Evolutionary conservation across 2,329 filamentous ascomycete genomes (phyloP), one percentile per base, ranked within the genome.

Genomic region (Alternaria brassicae): DNA sequence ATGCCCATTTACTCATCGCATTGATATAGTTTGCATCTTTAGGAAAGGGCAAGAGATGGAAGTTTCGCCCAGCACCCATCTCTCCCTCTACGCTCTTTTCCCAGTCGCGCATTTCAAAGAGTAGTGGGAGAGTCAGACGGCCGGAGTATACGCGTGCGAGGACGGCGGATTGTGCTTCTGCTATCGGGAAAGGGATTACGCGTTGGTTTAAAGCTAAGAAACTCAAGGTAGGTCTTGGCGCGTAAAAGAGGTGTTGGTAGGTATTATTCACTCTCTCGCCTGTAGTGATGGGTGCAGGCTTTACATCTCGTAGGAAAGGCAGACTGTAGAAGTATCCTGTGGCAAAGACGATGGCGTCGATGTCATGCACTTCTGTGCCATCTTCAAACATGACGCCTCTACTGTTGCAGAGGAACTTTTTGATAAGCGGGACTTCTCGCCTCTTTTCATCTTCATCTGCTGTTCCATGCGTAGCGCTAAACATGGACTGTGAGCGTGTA

Each of bases 311-410:
- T 0, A 89, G 74, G 71, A 97, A 97, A 0, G 93, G 92, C 58
- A 90, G 91, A 5, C 89, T 88, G 78, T 91, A 97, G 56, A 96
- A 86, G 71, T 96, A 98, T 0, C 94, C 94, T 0, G 94, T 97
- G 75, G 91, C 93, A 77, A 94, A 97, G 27, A 98, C 75, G 6
- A 97, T 80, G 1, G 87, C 85, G 70, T 97, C 93, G 56, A 98
- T 78, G 32, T 88, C 81, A 3, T 79, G 79, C 71, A 92, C 90
- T 9, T 89, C 72, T 0, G 81, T 82, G 2, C 89, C 90, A 69
- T 92, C 84, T 39, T 83, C 81, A 63, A 96, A 91, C 30, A 84
- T 81, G 2, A 95, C 83, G 3, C 85, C 88, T 62, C 87, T 83
- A 51, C 84, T 79, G 3, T 83, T 77, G 0, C 90, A 72, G 78